phyloP scores from a whole-genome alignment of 1,284 basidiomycete genomes.

The Rhodotorula sp. region DNA sequence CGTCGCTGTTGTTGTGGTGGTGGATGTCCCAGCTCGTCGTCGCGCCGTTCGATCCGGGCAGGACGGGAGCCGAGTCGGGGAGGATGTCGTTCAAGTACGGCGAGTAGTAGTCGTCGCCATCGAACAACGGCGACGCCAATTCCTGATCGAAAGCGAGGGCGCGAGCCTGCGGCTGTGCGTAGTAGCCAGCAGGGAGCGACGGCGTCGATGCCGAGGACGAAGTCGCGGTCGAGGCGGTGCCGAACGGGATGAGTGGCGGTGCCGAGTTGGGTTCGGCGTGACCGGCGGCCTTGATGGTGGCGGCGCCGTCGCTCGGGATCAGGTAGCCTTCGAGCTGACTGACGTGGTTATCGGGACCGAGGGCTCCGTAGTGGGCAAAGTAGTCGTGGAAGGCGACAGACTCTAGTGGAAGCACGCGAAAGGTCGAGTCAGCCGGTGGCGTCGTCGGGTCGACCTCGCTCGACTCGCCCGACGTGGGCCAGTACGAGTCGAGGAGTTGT shows the following conservation, averaged over 20 bases:
- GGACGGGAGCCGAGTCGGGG: too few relatives aligned
- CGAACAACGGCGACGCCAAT: constrained; percentile 17
- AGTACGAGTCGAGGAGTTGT: constrained; percentile 1
- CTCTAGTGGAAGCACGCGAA: neutral
- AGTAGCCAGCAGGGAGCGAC: neutral
- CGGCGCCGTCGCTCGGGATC: neutral
- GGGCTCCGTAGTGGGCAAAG: neutral
- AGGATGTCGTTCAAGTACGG: neutral
- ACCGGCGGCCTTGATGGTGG: neutral
- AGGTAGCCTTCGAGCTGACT: neutral
- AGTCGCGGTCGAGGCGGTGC: neutral
- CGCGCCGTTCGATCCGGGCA: neutral
- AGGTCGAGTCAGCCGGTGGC: neutral
- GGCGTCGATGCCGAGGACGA: neutral
- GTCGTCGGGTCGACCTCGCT: neutral
- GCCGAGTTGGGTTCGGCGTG: neutral
- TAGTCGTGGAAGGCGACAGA: neutral
- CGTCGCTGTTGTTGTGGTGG: neutral
- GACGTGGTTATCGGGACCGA: neutral
- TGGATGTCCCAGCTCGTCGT: neutral
- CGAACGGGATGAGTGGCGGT: constrained; percentile 12
- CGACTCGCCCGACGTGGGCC: neutral
- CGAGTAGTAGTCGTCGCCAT: neutral
- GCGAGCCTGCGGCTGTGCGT: neutral
- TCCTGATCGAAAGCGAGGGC: constrained; percentile 10